These are phyloP conservation scores for Yamadazyma sp. DNA, from an alignment of 805 yeast genomes.

Conservation along the genomic window DNA sequence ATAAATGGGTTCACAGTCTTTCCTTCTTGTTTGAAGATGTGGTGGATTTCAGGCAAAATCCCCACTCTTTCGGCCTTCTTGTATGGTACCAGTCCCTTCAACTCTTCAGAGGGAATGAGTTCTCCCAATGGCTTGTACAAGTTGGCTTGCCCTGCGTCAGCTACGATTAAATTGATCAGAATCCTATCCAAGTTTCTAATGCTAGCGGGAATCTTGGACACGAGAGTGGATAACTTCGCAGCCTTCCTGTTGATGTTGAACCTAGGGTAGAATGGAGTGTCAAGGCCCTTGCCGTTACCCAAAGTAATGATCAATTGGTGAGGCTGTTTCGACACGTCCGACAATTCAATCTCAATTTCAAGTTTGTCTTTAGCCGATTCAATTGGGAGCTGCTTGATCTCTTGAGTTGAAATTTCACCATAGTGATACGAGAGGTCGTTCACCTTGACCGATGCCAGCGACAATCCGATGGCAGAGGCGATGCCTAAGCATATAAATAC, in stretches of 20 bases:
- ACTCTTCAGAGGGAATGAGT: conserved; percentile 28
- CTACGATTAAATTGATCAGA: conserved; percentile 31
- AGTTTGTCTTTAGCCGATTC: conserved; percentile 34
- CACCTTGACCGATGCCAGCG: conserved; percentile 30
- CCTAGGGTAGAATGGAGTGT: conserved; percentile 31
- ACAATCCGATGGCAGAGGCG: conserved; percentile 29
- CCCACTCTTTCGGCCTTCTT: conserved; percentile 41
- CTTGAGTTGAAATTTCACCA: conserved; percentile 33
- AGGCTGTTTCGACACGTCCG: conserved; percentile 25
- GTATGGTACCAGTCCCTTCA: conserved; percentile 24
- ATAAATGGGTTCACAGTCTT: conserved; percentile 50
- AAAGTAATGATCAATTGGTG: conserved; percentile 36
- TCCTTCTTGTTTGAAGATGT: conserved; percentile 57
- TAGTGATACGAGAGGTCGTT: conserved; percentile 23
- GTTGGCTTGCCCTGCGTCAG: conserved; percentile 23
- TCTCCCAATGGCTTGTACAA: conserved; percentile 29
- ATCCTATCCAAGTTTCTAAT: conserved; percentile 35
- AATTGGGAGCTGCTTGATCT: conserved; percentile 28
- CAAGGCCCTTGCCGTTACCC: conserved; percentile 31
- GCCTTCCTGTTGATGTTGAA: conserved; percentile 19
- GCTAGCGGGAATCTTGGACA: conserved; percentile 32
- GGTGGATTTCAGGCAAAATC: conserved; percentile 59
- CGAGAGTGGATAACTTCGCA: conserved; percentile 26
- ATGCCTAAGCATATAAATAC: too few relatives aligned
- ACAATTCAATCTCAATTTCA: conserved; percentile 26